These are phyloP conservation scores for Tetrastigma voinierianum DNA, from an alignment of 164 flowering plant genomes.

Conservation along the genomic window DNA sequence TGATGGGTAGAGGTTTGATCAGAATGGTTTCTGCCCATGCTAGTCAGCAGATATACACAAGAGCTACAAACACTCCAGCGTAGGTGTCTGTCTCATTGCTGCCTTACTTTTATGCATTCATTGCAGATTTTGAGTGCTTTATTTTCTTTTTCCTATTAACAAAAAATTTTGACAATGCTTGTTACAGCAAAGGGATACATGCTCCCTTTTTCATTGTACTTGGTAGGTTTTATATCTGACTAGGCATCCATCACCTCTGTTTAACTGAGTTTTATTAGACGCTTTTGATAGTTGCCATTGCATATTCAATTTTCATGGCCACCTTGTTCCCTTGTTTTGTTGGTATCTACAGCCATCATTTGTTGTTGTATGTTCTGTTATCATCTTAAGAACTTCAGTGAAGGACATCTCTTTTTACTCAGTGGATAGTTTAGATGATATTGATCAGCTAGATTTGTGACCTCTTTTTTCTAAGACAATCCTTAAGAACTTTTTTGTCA, in stretches of 20 bases:
- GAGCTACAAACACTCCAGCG: slow-evolving; percentile 23
- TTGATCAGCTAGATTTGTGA: too few relatives aligned
- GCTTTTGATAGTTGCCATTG: background rate
- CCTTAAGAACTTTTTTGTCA: too few relatives aligned
- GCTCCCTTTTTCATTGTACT: background rate
- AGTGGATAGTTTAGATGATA: too few relatives aligned
- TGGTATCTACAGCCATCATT: too few relatives aligned
- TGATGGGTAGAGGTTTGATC: slow-evolving; percentile 29
- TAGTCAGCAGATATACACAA: slow-evolving; percentile 33
- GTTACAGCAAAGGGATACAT: background rate
- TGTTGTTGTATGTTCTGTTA: too few relatives aligned
- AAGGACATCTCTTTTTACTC: too few relatives aligned
- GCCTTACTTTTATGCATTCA: background rate
- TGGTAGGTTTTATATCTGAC: background rate
- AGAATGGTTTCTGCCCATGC: slow-evolving; percentile 29
- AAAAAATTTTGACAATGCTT: background rate
- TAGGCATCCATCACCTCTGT: background rate
- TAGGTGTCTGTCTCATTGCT: slow-evolving; percentile 4
- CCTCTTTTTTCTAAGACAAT: too few relatives aligned
- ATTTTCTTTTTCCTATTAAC: background rate
- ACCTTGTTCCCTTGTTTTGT: too few relatives aligned
- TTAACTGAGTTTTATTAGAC: background rate
- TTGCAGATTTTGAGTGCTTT: background rate
- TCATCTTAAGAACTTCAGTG: too few relatives aligned
- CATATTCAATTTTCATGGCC: background rate